Evolutionary conservation across 23 red algal genomes (phyloP), one percentile per base, ranked within the genome.

Genomic region (Gracilariopsis chorda): DNA sequence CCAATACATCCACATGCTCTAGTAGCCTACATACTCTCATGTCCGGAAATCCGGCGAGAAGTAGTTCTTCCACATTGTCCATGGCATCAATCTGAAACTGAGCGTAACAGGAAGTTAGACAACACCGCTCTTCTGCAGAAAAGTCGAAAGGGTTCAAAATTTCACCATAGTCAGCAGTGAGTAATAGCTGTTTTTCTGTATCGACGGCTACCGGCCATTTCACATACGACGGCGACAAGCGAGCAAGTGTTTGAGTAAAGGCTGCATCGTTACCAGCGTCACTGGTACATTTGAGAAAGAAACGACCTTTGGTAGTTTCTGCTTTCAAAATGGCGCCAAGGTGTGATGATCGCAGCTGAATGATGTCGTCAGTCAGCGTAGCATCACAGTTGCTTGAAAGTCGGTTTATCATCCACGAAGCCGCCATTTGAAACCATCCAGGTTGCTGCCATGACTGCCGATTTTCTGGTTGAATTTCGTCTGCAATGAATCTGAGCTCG

Each of bases 91-190:
- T 58, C 12, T 58, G 52, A 2, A 58, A 24, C n/a, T 58, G 52
- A 5, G 52, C 52, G 12, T 58, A 58, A 24, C 12, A 24, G 52
- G 2, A 5, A 24, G 52, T 58, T 7, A 58, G 12, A 3, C 52
- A 24, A 58, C 3, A 24, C 12, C 12, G 3, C 52, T 58, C 52
- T 24, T 3, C 4, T 13, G n/a, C 52, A 24, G 4, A 58, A 5
- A 58, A 24, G 52, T 7, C 52, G 20, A 19, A 3, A n/a, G n/a
- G 52, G 52, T 58, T 14, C 27, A 72, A 9, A 11, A 72, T 29
- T 17, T 29, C 9, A 41, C 65, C 65, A 30, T 72, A 72, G 65
- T 72, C 65, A 72, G 34, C 65, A n/a, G 65, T 72, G 65, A 72
- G 32, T 16, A 72, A 2, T 20, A 72, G 32, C 19, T 72, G 65